phyloP scores from a whole-genome alignment of 2,329 filamentous ascomycete genomes.

The Nemania sp. region DNA sequence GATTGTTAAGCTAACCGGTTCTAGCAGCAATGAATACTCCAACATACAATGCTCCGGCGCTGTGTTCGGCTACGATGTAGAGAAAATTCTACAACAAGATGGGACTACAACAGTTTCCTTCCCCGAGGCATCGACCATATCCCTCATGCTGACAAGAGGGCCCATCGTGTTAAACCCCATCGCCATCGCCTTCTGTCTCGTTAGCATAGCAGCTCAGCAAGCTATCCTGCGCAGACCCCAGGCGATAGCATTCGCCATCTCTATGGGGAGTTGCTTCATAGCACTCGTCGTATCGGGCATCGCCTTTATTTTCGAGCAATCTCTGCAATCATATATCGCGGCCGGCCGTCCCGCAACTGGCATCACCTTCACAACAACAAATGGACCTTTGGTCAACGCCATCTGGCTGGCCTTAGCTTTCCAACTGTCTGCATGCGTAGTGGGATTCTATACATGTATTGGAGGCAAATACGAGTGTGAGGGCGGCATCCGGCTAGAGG shows the following conservation, averaged over 20 bases:
- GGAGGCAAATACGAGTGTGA: conserved; percentile 38
- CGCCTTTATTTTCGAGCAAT: conserved; percentile 25
- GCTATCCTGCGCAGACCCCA: conserved; percentile 16
- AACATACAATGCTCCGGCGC: background rate
- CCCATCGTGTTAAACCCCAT: conserved; percentile 17
- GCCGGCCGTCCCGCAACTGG: background rate
- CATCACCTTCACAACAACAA: conserved; percentile 4
- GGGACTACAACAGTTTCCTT: background rate
- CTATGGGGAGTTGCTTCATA: conserved; percentile 20
- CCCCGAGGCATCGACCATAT: conserved; percentile 2
- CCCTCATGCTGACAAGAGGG: conserved; percentile 20
- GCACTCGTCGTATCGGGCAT: conserved; percentile 28
- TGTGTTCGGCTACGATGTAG: conserved; percentile 23
- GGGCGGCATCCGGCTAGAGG: conserved; percentile 9
- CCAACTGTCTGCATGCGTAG: conserved; percentile 25
- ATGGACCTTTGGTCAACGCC: conserved; percentile 22
- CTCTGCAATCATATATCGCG: conserved; percentile 15
- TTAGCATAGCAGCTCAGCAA: conserved; percentile 26
- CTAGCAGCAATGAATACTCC: background rate
- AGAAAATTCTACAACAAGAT: background rate
- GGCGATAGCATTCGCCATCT: conserved; percentile 9
- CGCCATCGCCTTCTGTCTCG: conserved; percentile 22
- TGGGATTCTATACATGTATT: conserved; percentile 38
- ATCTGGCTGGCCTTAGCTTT: conserved; percentile 3
- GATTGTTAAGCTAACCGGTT: background rate